A percentile compares a stretch with the other conserved stretches of the same genome.
Evolutionary conservation across 768 basidiomycete species (phyloP).

Genomic region (Suillus cothurnatus): DNA sequence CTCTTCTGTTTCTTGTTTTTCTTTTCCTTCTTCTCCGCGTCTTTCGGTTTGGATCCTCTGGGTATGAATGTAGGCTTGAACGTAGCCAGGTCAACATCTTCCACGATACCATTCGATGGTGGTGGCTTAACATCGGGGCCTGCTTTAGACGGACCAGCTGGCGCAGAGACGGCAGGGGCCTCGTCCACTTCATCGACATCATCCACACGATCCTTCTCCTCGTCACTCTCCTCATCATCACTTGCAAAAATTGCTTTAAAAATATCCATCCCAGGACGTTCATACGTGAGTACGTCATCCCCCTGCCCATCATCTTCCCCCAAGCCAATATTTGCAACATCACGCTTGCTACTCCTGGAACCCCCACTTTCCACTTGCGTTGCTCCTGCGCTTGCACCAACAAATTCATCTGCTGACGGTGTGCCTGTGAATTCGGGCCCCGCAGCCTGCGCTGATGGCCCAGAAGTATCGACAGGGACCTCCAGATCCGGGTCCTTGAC

Average conservation of each 20-base stretch:
- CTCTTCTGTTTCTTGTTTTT: slow-evolving; percentile 49
- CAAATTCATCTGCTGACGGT: slow-evolving; percentile 5
- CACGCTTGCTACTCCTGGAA: slow-evolving; percentile 39
- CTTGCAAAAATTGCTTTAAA: slow-evolving; percentile 99
- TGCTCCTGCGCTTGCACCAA: background rate
- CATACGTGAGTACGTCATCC: slow-evolving; percentile 82
- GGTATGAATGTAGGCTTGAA: slow-evolving; percentile 92
- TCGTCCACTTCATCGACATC: slow-evolving; percentile 11
- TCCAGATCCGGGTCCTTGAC: slow-evolving; percentile 85
- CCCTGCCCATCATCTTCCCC: slow-evolving; percentile 94
- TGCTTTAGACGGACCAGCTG: slow-evolving; percentile 14
- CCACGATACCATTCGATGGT: background rate
- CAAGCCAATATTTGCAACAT: slow-evolving; percentile 81
- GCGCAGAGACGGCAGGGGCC: slow-evolving; percentile 14
- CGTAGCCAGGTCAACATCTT: slow-evolving; percentile 57
- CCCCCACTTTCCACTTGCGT: background rate
- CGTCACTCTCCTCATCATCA: slow-evolving; percentile 85
- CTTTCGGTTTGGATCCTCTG: slow-evolving; percentile 41
- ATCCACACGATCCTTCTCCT: slow-evolving; percentile 46
- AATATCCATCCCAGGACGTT: slow-evolving; percentile 86
- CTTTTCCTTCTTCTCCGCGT: slow-evolving; percentile 50
- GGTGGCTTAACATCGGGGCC: slow-evolving; percentile 3
- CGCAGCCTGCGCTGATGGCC: slow-evolving; percentile 24
- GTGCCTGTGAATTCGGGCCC: slow-evolving; percentile 12
- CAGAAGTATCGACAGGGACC: slow-evolving; percentile 34